Evolutionary conservation across 2,329 filamentous ascomycete species (phyloP), one percentile per base, ranked within the genome.

Genomic region (Ambrosiella beaveri): DNA sequence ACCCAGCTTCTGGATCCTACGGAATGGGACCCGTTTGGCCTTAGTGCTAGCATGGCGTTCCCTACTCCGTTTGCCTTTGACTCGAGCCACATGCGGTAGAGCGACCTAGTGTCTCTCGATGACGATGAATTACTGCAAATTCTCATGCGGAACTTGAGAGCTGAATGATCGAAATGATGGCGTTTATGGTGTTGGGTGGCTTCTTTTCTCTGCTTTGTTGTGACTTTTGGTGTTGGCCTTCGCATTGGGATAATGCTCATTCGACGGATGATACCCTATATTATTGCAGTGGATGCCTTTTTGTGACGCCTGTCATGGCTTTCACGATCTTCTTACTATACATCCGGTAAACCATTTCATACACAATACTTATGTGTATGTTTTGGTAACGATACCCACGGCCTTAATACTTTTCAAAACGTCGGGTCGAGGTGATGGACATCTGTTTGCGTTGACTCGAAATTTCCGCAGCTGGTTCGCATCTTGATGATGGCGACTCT

Each of bases 41-140:
- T 96, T 56, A 91, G 86, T 60, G 90, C 90, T 40, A 95, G 88
- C 71, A 95, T 95, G 91, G 87, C 91, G 63, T 95, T 95, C 65
- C 89, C 89, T 9, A 86, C 85, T 1, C 84, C 85, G 54, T 93
- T 90, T 69, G 80, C 82, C 56, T 88, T 88, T 67, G 81, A 84
- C 62, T 80, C 79, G 54, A 74, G 76, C 67, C 79, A 78, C 64
- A 77, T 74, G 68, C 67, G 71, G 62, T 74, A 69, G 67, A 41
- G n/a, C 19, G 39, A 8, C 27, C 5, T 7, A 39, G 45, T 55
- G 7, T 13, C 19, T 52, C 27, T 27, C 27, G 19, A 19, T 19
- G 19, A 19, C 19, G 27, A 27, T 27, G 27, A 27, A 27, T 27
- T 27, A 27, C 5, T 27, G 3, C 27, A 4, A 4, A 27, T 4